Evolutionary conservation across 2,329 filamentous ascomycete species (phyloP), one percentile per base, ranked within the genome.

Genomic region (Monilinia aucupariae): DNA sequence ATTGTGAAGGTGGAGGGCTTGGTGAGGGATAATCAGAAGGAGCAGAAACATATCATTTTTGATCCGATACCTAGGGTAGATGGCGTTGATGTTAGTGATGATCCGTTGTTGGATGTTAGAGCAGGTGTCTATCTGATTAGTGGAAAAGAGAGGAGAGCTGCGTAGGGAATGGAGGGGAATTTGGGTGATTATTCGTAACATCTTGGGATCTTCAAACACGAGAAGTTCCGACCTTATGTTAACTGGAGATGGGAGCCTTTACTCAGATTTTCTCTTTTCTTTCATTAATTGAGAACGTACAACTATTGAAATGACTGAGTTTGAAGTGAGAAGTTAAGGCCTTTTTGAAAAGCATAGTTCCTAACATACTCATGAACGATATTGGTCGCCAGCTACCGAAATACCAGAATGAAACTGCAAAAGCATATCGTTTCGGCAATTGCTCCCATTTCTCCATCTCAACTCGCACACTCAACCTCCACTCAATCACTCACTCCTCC

Each of bases 21-120:
- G 12, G 70, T 77, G 32, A 70, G 73, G 27, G 75, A 79, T 60
- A 76, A 74, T 55, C 70, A 71, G 63, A 74, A 73, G 61, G 73
- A 79, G 74, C 78, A 82, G 74, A 80, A 83, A 74, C 73, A 75
- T 39, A 74, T 81, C 48, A 85, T 85, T 66, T 85, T 82, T 66
- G 82, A 86, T 74, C 82, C 82, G 1, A 77, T 85, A 56, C 82
- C 83, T 6, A 75, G 82, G 60, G 77, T 85, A 2, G 73, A 80
- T 25, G 82, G 82, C 0, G 73, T 85, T 27, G 81, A 82, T 69
- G 66, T 77, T 5, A 80, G 78, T 64, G 80, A 74, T 25, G 82
- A 86, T 75, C 82, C 83, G 47, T 70, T 86, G 65, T 68, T 85
- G 65, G 81, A 85, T 50, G 75, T 84, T 60, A 75, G 83, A 50